Percentiles rank a stretch among this genome's conserved stretches.
phyloP scores from a whole-genome alignment of 2,329 filamentous ascomycete genomes.

The Aspergillus pseudoviridinutans region DNA sequence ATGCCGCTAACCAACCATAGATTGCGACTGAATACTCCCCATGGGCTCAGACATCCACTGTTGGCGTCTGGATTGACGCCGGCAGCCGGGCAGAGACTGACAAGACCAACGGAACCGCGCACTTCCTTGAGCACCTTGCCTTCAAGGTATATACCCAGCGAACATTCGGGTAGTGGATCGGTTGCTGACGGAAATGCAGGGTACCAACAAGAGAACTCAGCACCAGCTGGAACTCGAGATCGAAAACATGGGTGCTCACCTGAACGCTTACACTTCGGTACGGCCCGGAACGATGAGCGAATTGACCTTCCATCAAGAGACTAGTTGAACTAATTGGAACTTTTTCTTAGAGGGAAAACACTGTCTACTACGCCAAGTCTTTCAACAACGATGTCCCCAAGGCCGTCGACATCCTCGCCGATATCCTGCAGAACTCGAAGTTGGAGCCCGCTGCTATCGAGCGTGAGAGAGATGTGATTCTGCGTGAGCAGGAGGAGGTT shows the following conservation, averaged over 20 bases:
- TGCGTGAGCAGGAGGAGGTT: constrained; percentile 98
- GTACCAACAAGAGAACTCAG: constrained; percentile 89
- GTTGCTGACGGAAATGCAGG: constrained; percentile 44
- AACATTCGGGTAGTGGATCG: neutral
- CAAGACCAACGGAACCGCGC: constrained; percentile 97
- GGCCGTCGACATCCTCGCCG: constrained; percentile 95
- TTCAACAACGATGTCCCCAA: constrained; percentile 97
- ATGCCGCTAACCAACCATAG: constrained; percentile 49
- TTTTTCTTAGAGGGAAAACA: constrained; percentile 79
- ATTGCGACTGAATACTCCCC: constrained; percentile 97
- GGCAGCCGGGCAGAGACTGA: constrained; percentile 96
- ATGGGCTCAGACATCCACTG: constrained; percentile 96
- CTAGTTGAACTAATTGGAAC: constrained; percentile 22
- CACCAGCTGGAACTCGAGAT: constrained; percentile 99
- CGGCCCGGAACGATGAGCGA: constrained; percentile 33
- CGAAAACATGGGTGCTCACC: constrained; percentile 99
- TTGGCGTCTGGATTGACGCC: constrained; percentile 99
- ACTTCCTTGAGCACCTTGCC: constrained; percentile 99
- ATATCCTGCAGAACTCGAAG: constrained; percentile 99
- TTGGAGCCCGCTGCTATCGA: constrained; percentile 90
- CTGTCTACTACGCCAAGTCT: constrained; percentile 98
- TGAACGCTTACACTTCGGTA: constrained; percentile 99
- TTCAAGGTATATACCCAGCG: constrained; percentile 74
- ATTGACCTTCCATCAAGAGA: constrained; percentile 6
- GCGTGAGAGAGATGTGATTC: constrained; percentile 96